phyloP scores from a whole-genome alignment of 177 flowering plant species.

The Vitis hybrid region DNA sequence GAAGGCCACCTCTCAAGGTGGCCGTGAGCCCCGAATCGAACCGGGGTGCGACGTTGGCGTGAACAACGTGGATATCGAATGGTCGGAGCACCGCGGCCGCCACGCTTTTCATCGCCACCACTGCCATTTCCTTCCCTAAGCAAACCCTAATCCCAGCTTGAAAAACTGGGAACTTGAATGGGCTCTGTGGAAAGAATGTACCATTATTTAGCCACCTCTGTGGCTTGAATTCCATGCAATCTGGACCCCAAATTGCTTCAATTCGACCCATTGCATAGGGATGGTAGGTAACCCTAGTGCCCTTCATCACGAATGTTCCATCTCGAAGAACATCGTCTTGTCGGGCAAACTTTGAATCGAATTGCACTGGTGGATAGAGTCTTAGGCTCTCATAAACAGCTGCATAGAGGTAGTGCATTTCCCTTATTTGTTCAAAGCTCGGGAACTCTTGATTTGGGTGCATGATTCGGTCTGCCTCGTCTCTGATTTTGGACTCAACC shows the following conservation, averaged over 20 bases:
- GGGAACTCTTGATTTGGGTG: neutral
- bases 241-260: conserved; percentile 12
- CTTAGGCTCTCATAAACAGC: no score
- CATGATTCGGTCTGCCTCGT: conserved; percentile 3
- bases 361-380: no score
- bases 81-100: neutral
- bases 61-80: no score
- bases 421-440: no score
- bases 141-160: conserved; percentile 15
- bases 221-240: conserved; percentile 9
- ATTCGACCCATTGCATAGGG: conserved; percentile 16
- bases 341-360: neutral
- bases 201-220: conserved; percentile 19
- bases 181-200: neutral
- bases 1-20: no score
- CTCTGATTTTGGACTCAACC: conserved; percentile 1
- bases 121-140: conserved; percentile 16
- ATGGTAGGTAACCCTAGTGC: conserved; percentile 11
- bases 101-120: conserved; percentile 8
- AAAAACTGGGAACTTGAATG: conserved; percentile 17
- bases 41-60: no score
- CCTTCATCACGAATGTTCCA: conserved; percentile 6
- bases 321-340: conserved; percentile 12
- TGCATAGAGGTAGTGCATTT: no score
- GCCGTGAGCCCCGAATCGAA: no score